Percentiles rank a stretch among this genome's conserved stretches.
phyloP scores from a whole-genome alignment of 2,329 filamentous ascomycete genomes.

The Herpotrichia juniperi region DNA sequence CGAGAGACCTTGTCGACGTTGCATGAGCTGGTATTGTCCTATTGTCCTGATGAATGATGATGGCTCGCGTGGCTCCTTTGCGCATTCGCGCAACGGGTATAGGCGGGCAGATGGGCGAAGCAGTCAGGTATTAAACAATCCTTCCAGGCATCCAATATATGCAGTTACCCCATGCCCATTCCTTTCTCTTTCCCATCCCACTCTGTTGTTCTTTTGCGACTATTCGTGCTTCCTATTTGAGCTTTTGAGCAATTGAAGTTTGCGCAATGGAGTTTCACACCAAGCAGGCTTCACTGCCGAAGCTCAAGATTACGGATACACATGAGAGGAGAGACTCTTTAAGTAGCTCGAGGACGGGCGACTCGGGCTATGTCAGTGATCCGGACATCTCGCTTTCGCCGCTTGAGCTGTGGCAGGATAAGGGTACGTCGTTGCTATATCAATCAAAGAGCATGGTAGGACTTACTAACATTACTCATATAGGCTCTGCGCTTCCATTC shows the following conservation, averaged over 20 bases:
- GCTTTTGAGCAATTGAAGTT: slow-evolving; percentile 3
- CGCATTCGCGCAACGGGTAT: slow-evolving; percentile 1
- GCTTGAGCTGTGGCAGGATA: slow-evolving; percentile 23
- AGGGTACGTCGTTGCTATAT: slow-evolving; percentile 19
- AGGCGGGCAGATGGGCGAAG: background rate
- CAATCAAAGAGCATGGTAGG: background rate
- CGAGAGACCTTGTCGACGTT: background rate
- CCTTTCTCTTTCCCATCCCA: background rate
- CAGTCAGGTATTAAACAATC: background rate
- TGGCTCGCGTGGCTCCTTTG: background rate
- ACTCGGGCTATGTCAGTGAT: slow-evolving; percentile 41
- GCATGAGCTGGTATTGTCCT: background rate
- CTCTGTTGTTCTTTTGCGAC: background rate
- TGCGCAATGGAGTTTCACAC: slow-evolving; percentile 6
- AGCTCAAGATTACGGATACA: slow-evolving; percentile 22
- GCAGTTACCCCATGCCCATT: background rate
- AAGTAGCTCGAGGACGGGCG: slow-evolving; percentile 31
- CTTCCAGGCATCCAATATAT: background rate
- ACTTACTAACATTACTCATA: background rate
- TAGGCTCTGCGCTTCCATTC: background rate
- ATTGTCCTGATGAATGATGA: too few relatives aligned
- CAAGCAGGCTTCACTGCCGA: slow-evolving; percentile 19
- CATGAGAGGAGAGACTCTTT: slow-evolving; percentile 29
- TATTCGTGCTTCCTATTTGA: background rate
- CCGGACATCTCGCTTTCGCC: slow-evolving; percentile 32